These are phyloP conservation scores for Trypanosoma melophagium DNA, from an alignment of 208 protist genomes.

Conservation along the genomic window DNA sequence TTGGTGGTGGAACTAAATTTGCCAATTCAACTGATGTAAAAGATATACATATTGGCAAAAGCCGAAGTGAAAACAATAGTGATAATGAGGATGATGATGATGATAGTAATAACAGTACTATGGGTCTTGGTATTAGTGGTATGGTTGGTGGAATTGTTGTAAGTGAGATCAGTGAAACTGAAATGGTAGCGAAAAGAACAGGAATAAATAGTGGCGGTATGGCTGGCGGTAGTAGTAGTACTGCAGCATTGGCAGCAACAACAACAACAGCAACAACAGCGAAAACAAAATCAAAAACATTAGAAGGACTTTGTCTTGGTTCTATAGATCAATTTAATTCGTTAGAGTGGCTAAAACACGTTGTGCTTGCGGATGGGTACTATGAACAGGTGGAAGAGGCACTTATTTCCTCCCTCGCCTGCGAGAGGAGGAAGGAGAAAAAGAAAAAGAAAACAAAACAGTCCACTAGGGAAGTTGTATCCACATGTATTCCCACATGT, in stretches of 20 bases:
- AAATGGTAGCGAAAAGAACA: neutral
- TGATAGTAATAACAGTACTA: too few relatives aligned
- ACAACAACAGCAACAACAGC: too few relatives aligned
- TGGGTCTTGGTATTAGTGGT: too few relatives aligned
- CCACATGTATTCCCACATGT: too few relatives aligned
- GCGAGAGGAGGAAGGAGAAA: neutral
- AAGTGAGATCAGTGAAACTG: neutral
- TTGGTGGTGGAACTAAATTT: neutral
- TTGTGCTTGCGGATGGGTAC: conserved; percentile 55
- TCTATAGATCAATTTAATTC: neutral
- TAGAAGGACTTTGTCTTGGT: neutral
- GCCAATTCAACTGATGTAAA: neutral
- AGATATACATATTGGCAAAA: neutral
- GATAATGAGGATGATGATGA: neutral
- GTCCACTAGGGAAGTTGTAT: too few relatives aligned
- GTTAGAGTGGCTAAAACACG: conserved; percentile 50
- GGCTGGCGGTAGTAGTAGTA: too few relatives aligned
- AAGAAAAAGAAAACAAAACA: too few relatives aligned
- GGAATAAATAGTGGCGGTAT: too few relatives aligned
- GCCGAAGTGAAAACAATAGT: neutral
- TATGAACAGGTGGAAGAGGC: conserved; percentile 37
- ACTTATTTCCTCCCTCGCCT: conserved; percentile 24
- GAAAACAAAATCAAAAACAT: too few relatives aligned
- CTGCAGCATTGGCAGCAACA: too few relatives aligned
- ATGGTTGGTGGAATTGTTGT: neutral